Evolutionary conservation across 129 eudicot genomes (phyloP).

Genomic region (Helianthus tuberosus): DNA sequence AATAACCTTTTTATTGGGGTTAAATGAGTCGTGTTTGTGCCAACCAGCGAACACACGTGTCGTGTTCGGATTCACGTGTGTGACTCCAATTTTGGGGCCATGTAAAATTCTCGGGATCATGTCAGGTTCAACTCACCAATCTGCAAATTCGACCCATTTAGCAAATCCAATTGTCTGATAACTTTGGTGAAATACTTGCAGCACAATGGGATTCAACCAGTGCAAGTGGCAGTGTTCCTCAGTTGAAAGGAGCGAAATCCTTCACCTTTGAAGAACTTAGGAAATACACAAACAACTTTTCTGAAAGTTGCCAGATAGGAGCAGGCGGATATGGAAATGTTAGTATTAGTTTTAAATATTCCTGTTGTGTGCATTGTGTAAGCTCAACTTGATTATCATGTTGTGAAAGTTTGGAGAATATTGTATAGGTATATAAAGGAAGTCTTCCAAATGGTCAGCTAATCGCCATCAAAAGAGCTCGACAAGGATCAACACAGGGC

Average conservation of each 20-base stretch:
- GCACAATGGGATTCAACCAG: constrained; percentile 55
- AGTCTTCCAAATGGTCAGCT: constrained; percentile 39
- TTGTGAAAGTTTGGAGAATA: not conserved
- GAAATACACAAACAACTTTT: constrained; percentile 47
- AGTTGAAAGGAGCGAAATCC: constrained; percentile 34
- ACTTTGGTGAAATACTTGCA: constrained; percentile 25
- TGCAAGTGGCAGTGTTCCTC: constrained; percentile 45
- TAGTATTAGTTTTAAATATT: not conserved
- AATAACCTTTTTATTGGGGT: no score
- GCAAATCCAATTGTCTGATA: not conserved
- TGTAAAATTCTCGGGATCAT: no score
- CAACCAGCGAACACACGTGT: no score
- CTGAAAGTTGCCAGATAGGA: constrained; percentile 37
- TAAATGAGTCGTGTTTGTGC: no score
- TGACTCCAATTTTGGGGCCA: no score
- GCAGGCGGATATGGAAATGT: constrained; percentile 63
- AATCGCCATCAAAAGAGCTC: constrained; percentile 27
- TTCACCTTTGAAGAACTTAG: constrained; percentile 63
- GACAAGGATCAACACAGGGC: constrained; percentile 48
- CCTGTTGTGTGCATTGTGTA: not conserved
- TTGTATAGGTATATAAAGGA: constrained; percentile 47
- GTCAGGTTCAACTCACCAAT: no score
- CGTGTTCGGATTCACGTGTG: no score
- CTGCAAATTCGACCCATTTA: no score
- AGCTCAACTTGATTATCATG: not conserved